Conservation (phyloP, 306 rosid species). For the Cercis canadensis region DNA sequence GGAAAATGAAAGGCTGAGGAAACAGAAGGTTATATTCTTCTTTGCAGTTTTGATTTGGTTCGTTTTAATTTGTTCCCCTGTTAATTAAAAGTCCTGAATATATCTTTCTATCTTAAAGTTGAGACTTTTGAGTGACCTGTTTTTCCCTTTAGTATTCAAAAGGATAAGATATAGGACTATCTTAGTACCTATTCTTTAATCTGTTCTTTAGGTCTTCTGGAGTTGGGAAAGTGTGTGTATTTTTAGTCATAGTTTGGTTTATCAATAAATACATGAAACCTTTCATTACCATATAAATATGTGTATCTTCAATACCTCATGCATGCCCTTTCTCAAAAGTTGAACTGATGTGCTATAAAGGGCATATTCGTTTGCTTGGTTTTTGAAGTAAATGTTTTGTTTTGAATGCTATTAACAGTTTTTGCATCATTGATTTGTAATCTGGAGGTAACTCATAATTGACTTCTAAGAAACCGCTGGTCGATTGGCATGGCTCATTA, state of each 20-base stretch:
- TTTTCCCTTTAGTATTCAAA: not conserved
- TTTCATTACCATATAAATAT: conserved; percentile 4
- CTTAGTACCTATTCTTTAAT: conserved; percentile 8
- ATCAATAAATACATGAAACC: not conserved
- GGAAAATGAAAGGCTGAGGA: conserved; percentile 94
- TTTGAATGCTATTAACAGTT: not conserved
- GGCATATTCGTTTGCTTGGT: not conserved
- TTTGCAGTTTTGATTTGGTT: conserved; percentile 28
- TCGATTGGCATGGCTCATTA: not conserved
- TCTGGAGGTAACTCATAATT: not conserved
- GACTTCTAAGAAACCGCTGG: no score
- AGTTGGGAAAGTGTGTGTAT: not conserved
- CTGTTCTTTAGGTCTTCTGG: not conserved
- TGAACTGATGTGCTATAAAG: not conserved
- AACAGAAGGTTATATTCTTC: conserved; percentile 69
- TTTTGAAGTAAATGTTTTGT: no score
- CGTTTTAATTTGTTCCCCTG: conserved; percentile 15
- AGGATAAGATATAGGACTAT: not conserved
- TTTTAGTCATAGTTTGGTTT: conserved; percentile 2
- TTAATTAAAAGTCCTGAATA: conserved; percentile 19
- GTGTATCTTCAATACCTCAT: not conserved
- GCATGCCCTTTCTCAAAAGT: conserved; percentile 7
- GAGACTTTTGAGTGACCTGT: not conserved
- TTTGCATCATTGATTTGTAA: not conserved
- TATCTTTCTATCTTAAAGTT: conserved; percentile 13